Conservation (phyloP, 2,329 filamentous ascomycete genomes). For the Biscogniauxia mediterranea region DNA sequence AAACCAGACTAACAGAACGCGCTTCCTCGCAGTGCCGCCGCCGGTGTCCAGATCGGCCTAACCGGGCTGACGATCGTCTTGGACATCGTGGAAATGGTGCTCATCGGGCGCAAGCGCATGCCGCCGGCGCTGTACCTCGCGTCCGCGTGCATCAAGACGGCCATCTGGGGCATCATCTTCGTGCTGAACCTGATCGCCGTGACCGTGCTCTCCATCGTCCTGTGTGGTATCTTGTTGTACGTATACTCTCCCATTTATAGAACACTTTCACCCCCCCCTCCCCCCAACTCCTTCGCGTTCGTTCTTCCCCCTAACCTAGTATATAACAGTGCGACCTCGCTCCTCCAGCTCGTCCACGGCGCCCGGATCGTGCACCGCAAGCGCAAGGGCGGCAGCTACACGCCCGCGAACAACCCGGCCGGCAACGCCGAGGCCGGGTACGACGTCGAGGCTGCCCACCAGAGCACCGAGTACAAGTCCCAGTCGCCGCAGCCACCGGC, state of each 20-base stretch:
- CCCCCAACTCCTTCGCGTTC: too few relatives aligned
- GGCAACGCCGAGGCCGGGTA: slow-evolving; percentile 9
- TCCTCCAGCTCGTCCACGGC: slow-evolving; percentile 24
- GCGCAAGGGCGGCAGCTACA: slow-evolving; percentile 24
- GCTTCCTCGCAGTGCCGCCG: slow-evolving; percentile 11
- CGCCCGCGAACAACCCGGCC: slow-evolving; percentile 14
- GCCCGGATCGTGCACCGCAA: slow-evolving; percentile 24
- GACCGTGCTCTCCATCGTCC: slow-evolving; percentile 13
- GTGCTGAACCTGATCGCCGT: slow-evolving; percentile 16
- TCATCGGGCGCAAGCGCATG: slow-evolving; percentile 23
- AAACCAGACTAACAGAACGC: not conserved
- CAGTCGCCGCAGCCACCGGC: slow-evolving; percentile 4
- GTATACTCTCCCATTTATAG: slow-evolving; percentile 3
- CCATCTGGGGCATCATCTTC: slow-evolving; percentile 22
- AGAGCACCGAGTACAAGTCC: slow-evolving; percentile 22
- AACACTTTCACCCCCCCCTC: not conserved
- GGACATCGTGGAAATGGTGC: slow-evolving; percentile 25
- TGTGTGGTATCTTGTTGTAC: slow-evolving; percentile 16
- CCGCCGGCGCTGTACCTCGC: slow-evolving; percentile 23
- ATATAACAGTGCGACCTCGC: slow-evolving; percentile 20
- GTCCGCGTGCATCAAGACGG: slow-evolving; percentile 23
- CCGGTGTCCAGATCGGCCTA: slow-evolving; percentile 22
- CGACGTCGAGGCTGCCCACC: not conserved
- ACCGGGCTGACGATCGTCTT: slow-evolving; percentile 20
- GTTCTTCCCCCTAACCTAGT: too few relatives aligned